These are phyloP conservation scores for Claviceps maximensis DNA, from an alignment of 2,329 filamentous ascomycete species.

Conservation along the genomic window DNA sequence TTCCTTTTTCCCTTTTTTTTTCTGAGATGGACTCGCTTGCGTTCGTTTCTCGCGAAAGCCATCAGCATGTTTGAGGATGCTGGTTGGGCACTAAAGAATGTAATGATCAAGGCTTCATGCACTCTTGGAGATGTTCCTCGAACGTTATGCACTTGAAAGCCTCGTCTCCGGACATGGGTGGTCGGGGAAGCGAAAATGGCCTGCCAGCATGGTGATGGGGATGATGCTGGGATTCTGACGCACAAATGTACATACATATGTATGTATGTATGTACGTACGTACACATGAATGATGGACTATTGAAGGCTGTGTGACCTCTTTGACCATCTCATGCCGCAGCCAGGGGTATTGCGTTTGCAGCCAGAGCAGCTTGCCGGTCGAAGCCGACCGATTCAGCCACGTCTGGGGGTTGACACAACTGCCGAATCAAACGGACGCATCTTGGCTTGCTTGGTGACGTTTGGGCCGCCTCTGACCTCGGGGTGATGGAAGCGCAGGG, in stretches of 20 bases:
- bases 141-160: too few species aligned
- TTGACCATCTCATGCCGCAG: not conserved
- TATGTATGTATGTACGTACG: too few species aligned
- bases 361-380: not conserved
- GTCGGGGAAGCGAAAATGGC: not conserved
- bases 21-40: not conserved
- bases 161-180: not conserved
- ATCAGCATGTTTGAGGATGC: not conserved
- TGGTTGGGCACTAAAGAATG: not conserved
- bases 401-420: not conserved
- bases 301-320: not conserved
- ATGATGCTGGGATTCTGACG: not conserved
- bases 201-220: not conserved
- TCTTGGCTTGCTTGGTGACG: not conserved
- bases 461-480: not conserved
- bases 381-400: not conserved
- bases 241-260: too few species aligned
- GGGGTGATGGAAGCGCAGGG: not conserved
- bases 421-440: not conserved
- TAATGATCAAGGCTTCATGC: not conserved
- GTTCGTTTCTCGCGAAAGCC: not conserved
- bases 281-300: not conserved
- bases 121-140: too few species aligned
- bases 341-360: not conserved
- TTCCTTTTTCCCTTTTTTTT: not conserved